phyloP scores from a whole-genome alignment of 2,329 filamentous ascomycete genomes.

The Venturia nashicola region DNA sequence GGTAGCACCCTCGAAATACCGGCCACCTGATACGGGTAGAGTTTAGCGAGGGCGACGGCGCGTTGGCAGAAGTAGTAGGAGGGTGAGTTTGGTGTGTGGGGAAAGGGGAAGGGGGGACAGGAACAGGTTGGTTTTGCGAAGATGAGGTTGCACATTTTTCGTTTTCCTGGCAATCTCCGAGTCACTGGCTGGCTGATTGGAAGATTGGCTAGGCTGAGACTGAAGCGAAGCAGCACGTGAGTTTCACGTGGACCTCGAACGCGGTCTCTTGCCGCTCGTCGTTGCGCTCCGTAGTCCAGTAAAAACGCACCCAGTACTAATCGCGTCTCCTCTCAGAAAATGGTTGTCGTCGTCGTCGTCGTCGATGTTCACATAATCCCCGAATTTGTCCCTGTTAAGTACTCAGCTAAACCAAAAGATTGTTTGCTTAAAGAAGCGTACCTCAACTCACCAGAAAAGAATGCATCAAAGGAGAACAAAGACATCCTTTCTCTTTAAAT shows the following conservation, averaged over 20 bases:
- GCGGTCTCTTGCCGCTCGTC: too few species aligned
- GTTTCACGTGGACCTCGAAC: too few species aligned
- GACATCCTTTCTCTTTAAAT: neutral
- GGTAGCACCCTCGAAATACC: neutral
- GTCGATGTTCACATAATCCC: neutral
- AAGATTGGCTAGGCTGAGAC: too few species aligned
- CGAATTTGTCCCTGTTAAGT: neutral
- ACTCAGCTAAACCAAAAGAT: neutral
- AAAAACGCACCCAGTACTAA: too few species aligned
- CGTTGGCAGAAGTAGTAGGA: neutral
- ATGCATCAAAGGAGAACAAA: neutral
- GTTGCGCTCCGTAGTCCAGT: too few species aligned
- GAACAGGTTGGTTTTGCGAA: conserved; percentile 2
- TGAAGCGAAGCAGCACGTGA: too few species aligned
- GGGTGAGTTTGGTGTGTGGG: neutral
- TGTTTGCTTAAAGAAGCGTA: neutral
- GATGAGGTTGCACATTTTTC: conserved; percentile 3
- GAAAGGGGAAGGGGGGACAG: conserved; percentile 5
- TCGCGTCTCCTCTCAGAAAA: too few species aligned
- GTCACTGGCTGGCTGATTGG: too few species aligned
- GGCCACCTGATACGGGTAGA: neutral
- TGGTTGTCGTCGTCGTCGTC: neutral
- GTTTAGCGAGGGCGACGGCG: neutral
- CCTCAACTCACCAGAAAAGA: neutral
- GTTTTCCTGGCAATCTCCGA: too few species aligned